phyloP scores from a whole-genome alignment of 805 yeast species.

The Allodekkera sacchari region DNA sequence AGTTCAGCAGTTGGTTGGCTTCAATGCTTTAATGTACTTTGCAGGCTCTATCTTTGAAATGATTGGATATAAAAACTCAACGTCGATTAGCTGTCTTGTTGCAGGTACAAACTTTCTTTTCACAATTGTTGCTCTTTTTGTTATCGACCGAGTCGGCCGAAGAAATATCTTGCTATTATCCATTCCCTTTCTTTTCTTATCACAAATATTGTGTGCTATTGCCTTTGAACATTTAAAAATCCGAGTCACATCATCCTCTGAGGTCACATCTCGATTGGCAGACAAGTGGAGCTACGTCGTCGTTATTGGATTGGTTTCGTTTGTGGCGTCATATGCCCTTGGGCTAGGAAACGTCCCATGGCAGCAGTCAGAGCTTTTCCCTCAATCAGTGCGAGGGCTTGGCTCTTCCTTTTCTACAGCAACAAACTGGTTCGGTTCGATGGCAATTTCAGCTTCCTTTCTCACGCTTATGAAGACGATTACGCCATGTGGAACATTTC shows the following conservation, averaged over 20 bases:
- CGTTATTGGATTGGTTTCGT: slow-evolving; percentile 38
- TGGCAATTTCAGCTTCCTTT: slow-evolving; percentile 42
- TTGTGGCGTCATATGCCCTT: slow-evolving; percentile 44
- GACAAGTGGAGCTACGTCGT: slow-evolving; percentile 36
- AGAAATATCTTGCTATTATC: slow-evolving; percentile 38
- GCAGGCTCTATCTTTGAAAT: slow-evolving; percentile 47
- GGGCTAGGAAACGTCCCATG: slow-evolving; percentile 53
- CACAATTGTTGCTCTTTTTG: slow-evolving; percentile 39
- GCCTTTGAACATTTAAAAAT: slow-evolving; percentile 38
- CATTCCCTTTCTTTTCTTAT: slow-evolving; percentile 36
- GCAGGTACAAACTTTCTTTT: slow-evolving; percentile 50
- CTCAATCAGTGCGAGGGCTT: slow-evolving; percentile 45
- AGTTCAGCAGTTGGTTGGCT: slow-evolving; percentile 49
- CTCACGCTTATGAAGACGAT: slow-evolving; percentile 44
- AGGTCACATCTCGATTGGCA: too few species aligned
- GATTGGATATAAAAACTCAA: slow-evolving; percentile 42
- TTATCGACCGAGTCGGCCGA: slow-evolving; percentile 45
- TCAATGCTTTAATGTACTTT: slow-evolving; percentile 50
- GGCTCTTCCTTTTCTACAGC: slow-evolving; percentile 33
- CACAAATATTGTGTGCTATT: slow-evolving; percentile 43
- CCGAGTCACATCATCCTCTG: slow-evolving; percentile 24
- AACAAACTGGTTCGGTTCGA: slow-evolving; percentile 44
- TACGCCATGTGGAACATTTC: slow-evolving; percentile 45
- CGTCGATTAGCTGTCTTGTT: slow-evolving; percentile 44
- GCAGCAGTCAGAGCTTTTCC: slow-evolving; percentile 51